Evolutionary conservation across 345 rosid genomes (phyloP).

Genomic region (Brassica cretica): DNA sequence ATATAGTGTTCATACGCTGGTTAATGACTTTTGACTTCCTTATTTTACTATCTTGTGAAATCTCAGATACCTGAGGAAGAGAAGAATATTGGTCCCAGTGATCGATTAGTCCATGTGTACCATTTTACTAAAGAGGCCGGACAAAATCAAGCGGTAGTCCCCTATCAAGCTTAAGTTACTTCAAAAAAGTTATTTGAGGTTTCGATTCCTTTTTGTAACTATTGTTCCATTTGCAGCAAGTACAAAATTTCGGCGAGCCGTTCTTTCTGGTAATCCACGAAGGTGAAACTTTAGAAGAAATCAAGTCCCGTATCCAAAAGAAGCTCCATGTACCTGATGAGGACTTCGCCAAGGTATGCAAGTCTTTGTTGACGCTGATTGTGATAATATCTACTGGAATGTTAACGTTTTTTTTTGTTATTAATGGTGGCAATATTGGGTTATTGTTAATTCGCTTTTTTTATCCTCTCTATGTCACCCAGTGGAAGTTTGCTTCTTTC

Average conservation of each 20-base stretch:
- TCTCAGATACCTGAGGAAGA: conserved; percentile 86
- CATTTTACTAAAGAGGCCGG: conserved; percentile 78
- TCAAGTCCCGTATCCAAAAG: conserved; percentile 74
- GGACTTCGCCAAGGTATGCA: conserved; percentile 78
- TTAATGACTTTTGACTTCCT: conserved; percentile 16
- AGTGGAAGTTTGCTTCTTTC: conserved; percentile 97
- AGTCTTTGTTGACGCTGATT: background rate
- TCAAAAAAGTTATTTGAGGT: conserved; percentile 1
- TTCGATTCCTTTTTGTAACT: background rate
- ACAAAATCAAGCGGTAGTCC: conserved; percentile 64
- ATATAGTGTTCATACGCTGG: background rate
- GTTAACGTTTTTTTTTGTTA: background rate
- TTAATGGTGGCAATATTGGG: background rate
- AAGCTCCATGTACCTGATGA: conserved; percentile 87
- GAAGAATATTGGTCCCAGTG: conserved; percentile 76
- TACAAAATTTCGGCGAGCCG: conserved; percentile 95
- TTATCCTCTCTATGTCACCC: conserved; percentile 6
- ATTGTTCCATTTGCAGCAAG: conserved; percentile 57
- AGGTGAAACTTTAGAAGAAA: conserved; percentile 82
- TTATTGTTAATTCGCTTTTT: conserved; percentile 1
- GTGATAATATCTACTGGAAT: background rate
- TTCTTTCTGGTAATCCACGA: conserved; percentile 91
- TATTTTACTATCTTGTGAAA: conserved; percentile 11
- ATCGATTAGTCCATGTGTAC: conserved; percentile 87
- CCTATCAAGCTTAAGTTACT: conserved; percentile 12